phyloP scores from a whole-genome alignment of 805 yeast species.

The Schwanniomyces sp. region DNA sequence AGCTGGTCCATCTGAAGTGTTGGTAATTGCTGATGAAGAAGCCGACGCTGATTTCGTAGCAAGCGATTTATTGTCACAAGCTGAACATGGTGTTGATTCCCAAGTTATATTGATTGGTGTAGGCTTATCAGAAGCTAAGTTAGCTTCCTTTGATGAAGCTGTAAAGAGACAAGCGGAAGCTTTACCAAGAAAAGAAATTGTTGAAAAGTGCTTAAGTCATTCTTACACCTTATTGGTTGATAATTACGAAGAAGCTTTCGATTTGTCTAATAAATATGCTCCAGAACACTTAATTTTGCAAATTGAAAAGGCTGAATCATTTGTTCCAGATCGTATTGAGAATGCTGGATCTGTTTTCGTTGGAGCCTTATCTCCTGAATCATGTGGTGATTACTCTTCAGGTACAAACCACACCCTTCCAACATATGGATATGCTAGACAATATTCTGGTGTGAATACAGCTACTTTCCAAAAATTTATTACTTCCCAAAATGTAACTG shows the following conservation, averaged over 20 bases:
- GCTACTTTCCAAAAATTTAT: constrained; percentile 93
- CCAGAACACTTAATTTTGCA: constrained; percentile 98
- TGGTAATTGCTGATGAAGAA: constrained; percentile 85
- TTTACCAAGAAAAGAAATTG: constrained; percentile 90
- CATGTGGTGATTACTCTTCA: constrained; percentile 96
- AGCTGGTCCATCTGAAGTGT: constrained; percentile 98
- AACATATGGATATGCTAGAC: constrained; percentile 96
- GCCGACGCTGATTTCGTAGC: constrained; percentile 97
- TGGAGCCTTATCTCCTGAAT: constrained; percentile 95
- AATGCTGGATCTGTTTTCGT: constrained; percentile 97
- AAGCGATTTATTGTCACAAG: constrained; percentile 93
- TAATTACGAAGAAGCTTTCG: constrained; percentile 75
- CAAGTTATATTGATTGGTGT: constrained; percentile 93
- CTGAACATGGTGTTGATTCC: constrained; percentile 98
- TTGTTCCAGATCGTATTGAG: constrained; percentile 68
- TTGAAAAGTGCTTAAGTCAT: constrained; percentile 88
- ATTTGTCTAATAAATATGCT: constrained; percentile 87
- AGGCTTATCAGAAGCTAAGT: constrained; percentile 56
- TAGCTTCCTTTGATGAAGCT: constrained; percentile 74
- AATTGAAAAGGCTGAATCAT: constrained; percentile 71
- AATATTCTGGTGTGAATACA: constrained; percentile 96
- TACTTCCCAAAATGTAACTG: constrained; percentile 88
- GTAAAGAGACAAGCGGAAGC: constrained; percentile 78
- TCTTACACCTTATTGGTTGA: constrained; percentile 76
- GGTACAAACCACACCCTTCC: constrained; percentile 99